Evolutionary conservation across 2,329 filamentous ascomycete genomes (phyloP), one percentile per base, ranked within the genome.

Genomic region (Diaporthe sp.): DNA sequence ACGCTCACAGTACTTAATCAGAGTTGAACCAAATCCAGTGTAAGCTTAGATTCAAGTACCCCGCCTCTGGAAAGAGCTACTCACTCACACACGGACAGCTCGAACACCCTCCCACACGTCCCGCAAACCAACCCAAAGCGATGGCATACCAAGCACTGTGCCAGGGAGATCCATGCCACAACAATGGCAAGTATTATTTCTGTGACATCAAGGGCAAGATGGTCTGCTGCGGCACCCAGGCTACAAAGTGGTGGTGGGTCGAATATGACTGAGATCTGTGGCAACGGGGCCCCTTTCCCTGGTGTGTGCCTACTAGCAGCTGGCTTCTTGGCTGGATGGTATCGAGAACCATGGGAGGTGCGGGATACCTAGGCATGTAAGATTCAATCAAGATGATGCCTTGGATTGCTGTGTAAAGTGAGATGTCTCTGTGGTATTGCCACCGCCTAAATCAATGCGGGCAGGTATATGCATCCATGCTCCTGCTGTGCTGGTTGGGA

Each of bases 181-280:
- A 65, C 39, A 2, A 9, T 4, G 60, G 39, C n/a, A 12, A 12
- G 25, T n/a, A 4, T 2, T 47, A 47, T 7, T 65, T 20, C 3
- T 65, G 60, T 22, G 60, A 65, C 17, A 47, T 65, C n/a, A 65
- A 65, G 60, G 60, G 60, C 13, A 65, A 10, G 60, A 65, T 65
- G 60, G 1, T 65, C 2, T 65, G 60, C 42, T 65, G 39, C 25
- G 17, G 17, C 6, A 31, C 39, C 17, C 60, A 65, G 39, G 15
- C 13, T 31, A 47, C 34, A 0, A n/a, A 9, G 20, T 15, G 12
- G 8, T 42, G 37, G 20, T 15, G 22, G 57, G 34, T 39, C 10
- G 22, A 61, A 8, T 15, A 42, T 4, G 57, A 61, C 22, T 39
- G 20, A 39, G 5, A 31, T 37, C 55, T 37, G 31, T 31, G 53